Base-by-base conservation (phyloP, 2,329 filamentous ascomycete genomes). In the Claviceps arundinis region DNA sequence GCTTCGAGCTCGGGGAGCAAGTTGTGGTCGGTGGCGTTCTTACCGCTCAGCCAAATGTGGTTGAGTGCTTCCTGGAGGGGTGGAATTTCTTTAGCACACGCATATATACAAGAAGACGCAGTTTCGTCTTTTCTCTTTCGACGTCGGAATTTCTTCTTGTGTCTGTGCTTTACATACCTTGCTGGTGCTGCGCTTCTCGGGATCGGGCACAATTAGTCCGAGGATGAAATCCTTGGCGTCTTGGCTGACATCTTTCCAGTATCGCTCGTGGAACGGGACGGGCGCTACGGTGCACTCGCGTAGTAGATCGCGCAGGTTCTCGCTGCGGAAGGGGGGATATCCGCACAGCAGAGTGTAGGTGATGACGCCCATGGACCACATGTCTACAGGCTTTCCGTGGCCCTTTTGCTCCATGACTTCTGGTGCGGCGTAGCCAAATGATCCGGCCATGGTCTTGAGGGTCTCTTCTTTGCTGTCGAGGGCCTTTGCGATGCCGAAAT, bases 311-410 rank as follows among this genome's bases (percentile, higher is more conserved):
- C 85, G 80, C 48, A 98, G 76, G 62, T 87, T 95, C 73, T 98
- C 93, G 56, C 89, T 93, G 59, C 93, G 84, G 80, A 98, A 98
- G 19, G 93, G 93, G 45, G 91, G 96, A 74, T 98, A 98, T 60
- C 93, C 93, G 66, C 94, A 98, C 50, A 98, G 85, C 30, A 98
- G 77, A 16, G 93, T 98, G 71, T 98, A 98, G 43, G 93, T 97
- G 63, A 98, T 98, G 63, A 98, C 93, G 56, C 93, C 93, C 70
- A 98, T 79, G 3, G 93, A 97, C 93, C 93, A 98, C 88, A 98
- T 95, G 66, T 98, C 93, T 37, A 97, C 93, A 4, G 93, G 89
- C 70, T 97, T 98, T 66, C 93, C 93, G 67, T 98, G 94, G 19
- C 93, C 93, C 64, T 88, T 84, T 76, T 96, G 96, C 58, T 95